These are phyloP conservation scores for Colletotrichum tanaceti DNA, from an alignment of 2,329 filamentous ascomycete species.

Conservation along the genomic window DNA sequence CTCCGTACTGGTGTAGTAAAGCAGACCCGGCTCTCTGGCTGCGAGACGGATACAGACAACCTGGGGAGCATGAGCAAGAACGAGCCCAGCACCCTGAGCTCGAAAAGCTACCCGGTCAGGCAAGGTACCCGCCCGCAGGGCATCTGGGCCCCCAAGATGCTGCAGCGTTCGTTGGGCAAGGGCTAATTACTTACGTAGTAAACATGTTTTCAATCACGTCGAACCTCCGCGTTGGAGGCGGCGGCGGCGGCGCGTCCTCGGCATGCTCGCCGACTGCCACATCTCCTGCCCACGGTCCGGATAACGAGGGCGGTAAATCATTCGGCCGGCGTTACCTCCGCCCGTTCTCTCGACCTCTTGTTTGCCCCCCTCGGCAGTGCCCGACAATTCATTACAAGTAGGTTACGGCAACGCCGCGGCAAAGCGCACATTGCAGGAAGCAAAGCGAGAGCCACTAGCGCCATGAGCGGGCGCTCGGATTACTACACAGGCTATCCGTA, in stretches of 20 bases:
- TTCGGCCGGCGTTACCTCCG: not conserved
- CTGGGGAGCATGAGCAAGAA: not conserved
- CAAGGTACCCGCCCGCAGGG: conserved; percentile 20
- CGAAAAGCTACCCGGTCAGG: conserved; percentile 19
- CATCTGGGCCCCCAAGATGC: conserved; percentile 6
- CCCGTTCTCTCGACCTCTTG: not conserved
- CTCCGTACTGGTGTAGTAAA: no score
- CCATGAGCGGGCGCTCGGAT: conserved; percentile 32
- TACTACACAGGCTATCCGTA: conserved; percentile 28
- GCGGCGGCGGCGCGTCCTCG: not conserved
- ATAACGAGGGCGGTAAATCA: not conserved
- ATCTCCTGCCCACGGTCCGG: not conserved
- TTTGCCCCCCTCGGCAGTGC: conserved; percentile 1
- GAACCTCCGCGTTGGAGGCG: not conserved
- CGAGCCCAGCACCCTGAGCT: conserved; percentile 16
- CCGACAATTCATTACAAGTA: not conserved
- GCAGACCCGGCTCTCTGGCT: not conserved
- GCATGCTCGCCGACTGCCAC: not conserved
- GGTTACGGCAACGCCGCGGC: conserved; percentile 17
- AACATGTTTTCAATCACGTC: conserved; percentile 11
- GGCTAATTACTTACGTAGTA: not conserved
- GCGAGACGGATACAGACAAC: not conserved
- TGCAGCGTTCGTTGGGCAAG: not conserved
- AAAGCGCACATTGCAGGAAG: conserved; percentile 24
- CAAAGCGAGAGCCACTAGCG: conserved; percentile 30